phyloP scores from a whole-genome alignment of 768 basidiomycete species.

The Pleurotus eryngii region DNA sequence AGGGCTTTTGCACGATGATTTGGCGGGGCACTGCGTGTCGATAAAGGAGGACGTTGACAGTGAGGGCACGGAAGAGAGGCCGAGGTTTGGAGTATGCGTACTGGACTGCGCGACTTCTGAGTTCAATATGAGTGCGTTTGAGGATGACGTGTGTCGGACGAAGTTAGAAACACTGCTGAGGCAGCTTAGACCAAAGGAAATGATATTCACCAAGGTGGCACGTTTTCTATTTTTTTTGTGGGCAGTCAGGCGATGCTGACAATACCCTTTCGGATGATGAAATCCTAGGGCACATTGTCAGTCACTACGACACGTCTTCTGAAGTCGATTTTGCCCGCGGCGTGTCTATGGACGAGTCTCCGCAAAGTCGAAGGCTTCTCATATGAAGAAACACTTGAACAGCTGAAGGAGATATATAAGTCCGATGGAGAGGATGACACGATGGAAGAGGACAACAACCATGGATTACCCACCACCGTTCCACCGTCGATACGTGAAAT shows the following conservation, averaged over 20 bases:
- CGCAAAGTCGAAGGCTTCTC: slow-evolving; percentile 79
- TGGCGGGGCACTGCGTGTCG: slow-evolving; percentile 92
- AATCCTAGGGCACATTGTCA: slow-evolving; percentile 74
- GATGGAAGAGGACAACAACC: slow-evolving; percentile 42
- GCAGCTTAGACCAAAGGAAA: slow-evolving; percentile 86
- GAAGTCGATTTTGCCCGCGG: slow-evolving; percentile 73
- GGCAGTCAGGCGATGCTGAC: not conserved
- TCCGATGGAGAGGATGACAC: slow-evolving; percentile 36
- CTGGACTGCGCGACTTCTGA: slow-evolving; percentile 94
- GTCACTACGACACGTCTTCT: slow-evolving; percentile 79
- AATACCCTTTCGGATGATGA: not conserved
- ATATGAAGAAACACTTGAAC: slow-evolving; percentile 66
- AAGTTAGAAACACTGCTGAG: slow-evolving; percentile 91
- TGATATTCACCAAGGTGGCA: slow-evolving; percentile 84
- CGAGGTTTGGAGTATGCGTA: slow-evolving; percentile 84
- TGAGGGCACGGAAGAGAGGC: slow-evolving; percentile 36
- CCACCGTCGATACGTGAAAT: slow-evolving; percentile 78
- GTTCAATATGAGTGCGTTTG: slow-evolving; percentile 86
- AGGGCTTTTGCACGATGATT: slow-evolving; percentile 84
- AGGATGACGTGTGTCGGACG: slow-evolving; percentile 91
- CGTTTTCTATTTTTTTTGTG: not conserved
- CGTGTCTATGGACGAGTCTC: slow-evolving; percentile 87
- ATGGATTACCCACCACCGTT: slow-evolving; percentile 38
- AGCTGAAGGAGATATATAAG: slow-evolving; percentile 67
- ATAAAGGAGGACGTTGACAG: slow-evolving; percentile 64